Base-by-base conservation (phyloP, 179 eudicot species). In the Vitellaria paradoxa region DNA sequence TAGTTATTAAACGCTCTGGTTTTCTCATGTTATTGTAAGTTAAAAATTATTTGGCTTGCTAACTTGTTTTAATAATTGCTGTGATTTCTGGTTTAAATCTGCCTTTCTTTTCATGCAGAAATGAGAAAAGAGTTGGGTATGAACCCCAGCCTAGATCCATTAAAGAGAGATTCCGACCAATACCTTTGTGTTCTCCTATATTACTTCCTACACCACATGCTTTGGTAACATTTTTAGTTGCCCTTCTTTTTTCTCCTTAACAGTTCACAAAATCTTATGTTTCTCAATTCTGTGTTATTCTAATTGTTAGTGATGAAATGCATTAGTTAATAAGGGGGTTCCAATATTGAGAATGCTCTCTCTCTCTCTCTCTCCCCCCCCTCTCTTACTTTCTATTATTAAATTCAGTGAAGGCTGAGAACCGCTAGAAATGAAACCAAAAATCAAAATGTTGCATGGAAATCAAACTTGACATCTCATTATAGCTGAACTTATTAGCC, bases 151-250 rank as follows among this genome's bases (percentile, higher is more conserved):
- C 83, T 82, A 90, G 88, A 81, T 78, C 89, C 17, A 47, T 87
- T 76, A 93, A 86, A 85, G 98, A 93, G 82, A 91, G 89, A 82
- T 95, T 93, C 79, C 94, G 98, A 37, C 95, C 99, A 56, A 90
- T 95, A 89, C 98, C 99, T 76, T 74, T 95, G 50, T 93, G 98
- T 79, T 89, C 92, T 81, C 96, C 99, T 62, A 87, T 93, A 81
- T 81, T 95, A 80, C 98, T 95, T 75, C 95, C 99, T 40, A 88
- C 97, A 72, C 84, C 99, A 67, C 99, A 95, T 89, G 98, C 98
- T 70, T 83, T 93, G 97, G 99, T 93, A 87, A 75, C 26, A 65
- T 74, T 66, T 42, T 42, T 42, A 18, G 73, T 18, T 24, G 42
- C 37, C 68, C 37, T 49, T 49, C 52, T 42, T 20, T 57, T 76